Evolutionary conservation across 768 basidiomycete species (phyloP).

Genomic region (Boletus patriciae): DNA sequence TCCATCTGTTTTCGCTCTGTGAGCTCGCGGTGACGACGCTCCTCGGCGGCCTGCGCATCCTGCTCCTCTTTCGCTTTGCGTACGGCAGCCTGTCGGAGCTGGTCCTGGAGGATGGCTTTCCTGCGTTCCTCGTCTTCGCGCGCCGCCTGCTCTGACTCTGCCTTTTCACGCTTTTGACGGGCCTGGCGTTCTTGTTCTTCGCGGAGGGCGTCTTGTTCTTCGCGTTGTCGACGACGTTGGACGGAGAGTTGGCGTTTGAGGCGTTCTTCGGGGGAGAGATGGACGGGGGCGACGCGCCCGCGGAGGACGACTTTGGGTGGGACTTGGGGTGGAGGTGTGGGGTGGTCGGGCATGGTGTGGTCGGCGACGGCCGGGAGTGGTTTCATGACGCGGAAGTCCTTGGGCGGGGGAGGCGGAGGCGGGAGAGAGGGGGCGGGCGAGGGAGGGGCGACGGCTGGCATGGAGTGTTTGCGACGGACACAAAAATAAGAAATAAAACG

Average conservation of each 20-base stretch:
- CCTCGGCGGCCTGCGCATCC: conserved; percentile 47
- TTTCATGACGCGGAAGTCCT: conserved; percentile 20
- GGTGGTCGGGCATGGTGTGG: conserved; percentile 1
- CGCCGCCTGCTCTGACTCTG: conserved; percentile 21
- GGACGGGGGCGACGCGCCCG: conserved; percentile 7
- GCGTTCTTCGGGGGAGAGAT: conserved; percentile 29
- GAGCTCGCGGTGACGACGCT: conserved; percentile 43
- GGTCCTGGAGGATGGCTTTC: conserved; percentile 47
- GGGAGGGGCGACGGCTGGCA: not conserved
- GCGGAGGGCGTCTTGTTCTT: conserved; percentile 43
- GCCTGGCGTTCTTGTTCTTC: conserved; percentile 48
- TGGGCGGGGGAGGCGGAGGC: conserved; percentile 25
- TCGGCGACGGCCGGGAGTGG: conserved; percentile 23
- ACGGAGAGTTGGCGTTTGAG: conserved; percentile 22
- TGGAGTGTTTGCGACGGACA: conserved; percentile 17
- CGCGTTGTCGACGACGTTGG: conserved; percentile 29
- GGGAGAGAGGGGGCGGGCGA: conserved; percentile 7
- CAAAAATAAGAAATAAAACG: conserved; percentile 14
- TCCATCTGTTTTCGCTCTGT: conserved; percentile 48
- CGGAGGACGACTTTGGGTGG: conserved; percentile 2
- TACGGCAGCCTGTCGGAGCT: conserved; percentile 36
- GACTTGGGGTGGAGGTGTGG: conserved; percentile 7
- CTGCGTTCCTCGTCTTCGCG: conserved; percentile 45
- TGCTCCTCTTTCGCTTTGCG: conserved; percentile 39
- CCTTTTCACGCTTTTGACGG: conserved; percentile 18